Base-by-base conservation (phyloP, 495 filamentous ascomycete genomes). In the Neurospora africana region DNA sequence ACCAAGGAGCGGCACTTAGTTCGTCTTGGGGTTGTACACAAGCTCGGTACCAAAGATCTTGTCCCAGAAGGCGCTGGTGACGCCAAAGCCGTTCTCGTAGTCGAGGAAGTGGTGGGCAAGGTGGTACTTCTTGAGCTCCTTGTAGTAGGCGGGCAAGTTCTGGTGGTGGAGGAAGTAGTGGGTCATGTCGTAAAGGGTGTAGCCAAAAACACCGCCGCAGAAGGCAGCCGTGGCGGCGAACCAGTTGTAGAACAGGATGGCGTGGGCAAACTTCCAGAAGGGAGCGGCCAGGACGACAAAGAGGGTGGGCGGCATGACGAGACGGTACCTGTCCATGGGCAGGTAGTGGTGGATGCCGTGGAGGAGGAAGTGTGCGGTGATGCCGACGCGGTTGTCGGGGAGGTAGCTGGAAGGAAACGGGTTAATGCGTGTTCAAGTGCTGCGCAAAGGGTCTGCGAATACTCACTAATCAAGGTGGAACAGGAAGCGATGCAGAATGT, bases 111-210 rank as follows among this genome's bases (percentile, higher is more conserved):
- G 96, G 79, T 99, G 96, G 78, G 92, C 88, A 41, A 99, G 90
- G 78, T 99, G 96, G 76, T 97, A 95, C 81, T 97, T 98, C 88
- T 98, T 98, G 75, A 98, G 88, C 71, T 88, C 84, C 79, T 90
- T 90, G 81, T 94, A 97, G 87, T 94, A 95, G 4, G 88, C 80
- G 5, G 96, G 95, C 15, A 98, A 89, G 69, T 92, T 97, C 83
- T 91, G 90, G 82, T 99, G 96, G 80, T 99, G 96, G n/a, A 99
- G 89, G 87, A 98, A 98, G 83, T 98, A 99, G 81, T 99, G 96
- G 17, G 95, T 98, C 83, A 97, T 73, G 78, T 99, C 96, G 84
- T 99, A 99, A 83, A 91, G 92, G 69, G 97, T 87, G 78, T 98
- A 99, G 35, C 96, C 96, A 75, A 97, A 97, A 68, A 99, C 89